Evolutionary conservation across 495 filamentous ascomycete genomes (phyloP), one percentile per base, ranked within the genome.

Genomic region (Filosporella fistucella): DNA sequence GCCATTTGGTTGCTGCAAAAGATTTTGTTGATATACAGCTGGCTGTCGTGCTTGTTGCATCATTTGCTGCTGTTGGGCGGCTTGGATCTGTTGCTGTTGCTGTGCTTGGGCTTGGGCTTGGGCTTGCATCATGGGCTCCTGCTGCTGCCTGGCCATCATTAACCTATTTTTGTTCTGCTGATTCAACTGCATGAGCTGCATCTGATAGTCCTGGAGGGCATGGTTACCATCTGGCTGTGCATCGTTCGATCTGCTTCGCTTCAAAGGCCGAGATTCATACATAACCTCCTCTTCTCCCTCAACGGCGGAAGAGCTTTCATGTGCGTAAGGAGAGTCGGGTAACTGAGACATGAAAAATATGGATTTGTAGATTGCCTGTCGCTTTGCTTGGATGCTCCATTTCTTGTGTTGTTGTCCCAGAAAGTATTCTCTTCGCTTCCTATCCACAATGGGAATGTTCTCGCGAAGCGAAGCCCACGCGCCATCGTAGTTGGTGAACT

Each of bases 311-410:
- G 39, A 42, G 26, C 53, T 35, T 33, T 70, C 54, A 14, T 29
- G 5, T n/a, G n/a, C n/a, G n/a, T 38, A 18, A 14, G 63, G 57
- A 22, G 55, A 48, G 26, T 60, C 53, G n/a, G 57, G 57, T 0
- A 67, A 52, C 37, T 75, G 74, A 21, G 71, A 68, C 69, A 78
- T 71, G 54, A 80, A 84, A 52, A 78, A 86, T 4, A 65, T 46
- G 43, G 56, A 50, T 17, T 62, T 56, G 59, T 78, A 80, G 21
- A 65, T 64, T 11, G 45, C 46, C 18, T 61, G 60, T 13, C 71
- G 65, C 6, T 62, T 50, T 1, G 57, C 44, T 46, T 72, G 66
- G 11, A 75, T 63, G 34, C 38, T 57, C 3, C 21, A 22, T 5
- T 25, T 50, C 21, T 45, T 51, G 1, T 26, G 18, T 25, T 54